phyloP scores from a whole-genome alignment of 495 filamentous ascomycete genomes.

The Bathelium albidoporum region DNA sequence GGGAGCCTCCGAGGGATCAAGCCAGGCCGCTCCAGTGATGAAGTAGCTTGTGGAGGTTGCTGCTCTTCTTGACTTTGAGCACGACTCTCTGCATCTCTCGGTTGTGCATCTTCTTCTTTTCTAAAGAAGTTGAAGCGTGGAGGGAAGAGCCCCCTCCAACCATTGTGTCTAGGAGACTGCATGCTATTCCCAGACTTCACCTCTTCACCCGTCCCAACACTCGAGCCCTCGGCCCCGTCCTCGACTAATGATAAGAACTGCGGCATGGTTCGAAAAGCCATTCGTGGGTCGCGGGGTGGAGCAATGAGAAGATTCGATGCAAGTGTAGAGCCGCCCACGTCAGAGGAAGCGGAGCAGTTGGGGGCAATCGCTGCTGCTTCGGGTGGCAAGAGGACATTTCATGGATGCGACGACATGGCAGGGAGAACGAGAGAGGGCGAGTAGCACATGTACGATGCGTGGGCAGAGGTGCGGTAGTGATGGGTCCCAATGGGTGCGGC shows the following conservation, averaged over 20 bases:
- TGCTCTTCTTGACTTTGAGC: conserved; percentile 4
- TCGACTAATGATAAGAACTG: conserved; percentile 19
- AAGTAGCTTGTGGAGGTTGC: neutral
- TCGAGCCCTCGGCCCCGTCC: conserved; percentile 12
- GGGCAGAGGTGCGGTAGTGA: neutral
- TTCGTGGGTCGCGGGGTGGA: conserved; percentile 10
- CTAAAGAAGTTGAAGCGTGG: conserved; percentile 26
- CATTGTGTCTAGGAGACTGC: conserved; percentile 17
- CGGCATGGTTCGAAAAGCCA: conserved; percentile 15
- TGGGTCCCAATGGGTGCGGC: neutral
- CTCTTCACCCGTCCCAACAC: conserved; percentile 15
- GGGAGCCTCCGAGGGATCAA: conserved; percentile 41
- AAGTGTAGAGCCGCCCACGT: neutral
- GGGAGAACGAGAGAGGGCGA: neutral
- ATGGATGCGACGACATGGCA: neutral
- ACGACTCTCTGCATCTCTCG: conserved; percentile 1
- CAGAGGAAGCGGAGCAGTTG: neutral
- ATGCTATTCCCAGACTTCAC: neutral
- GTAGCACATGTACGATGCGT: neutral
- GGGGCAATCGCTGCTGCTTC: neutral
- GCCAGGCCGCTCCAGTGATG: conserved; percentile 16
- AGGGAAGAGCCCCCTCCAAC: conserved; percentile 21
- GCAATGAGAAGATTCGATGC: neutral
- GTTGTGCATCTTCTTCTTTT: conserved; percentile 19
- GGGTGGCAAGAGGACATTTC: neutral